Evolutionary conservation across 148 eudicot genomes (phyloP).

Genomic region (Chenopodium album): DNA sequence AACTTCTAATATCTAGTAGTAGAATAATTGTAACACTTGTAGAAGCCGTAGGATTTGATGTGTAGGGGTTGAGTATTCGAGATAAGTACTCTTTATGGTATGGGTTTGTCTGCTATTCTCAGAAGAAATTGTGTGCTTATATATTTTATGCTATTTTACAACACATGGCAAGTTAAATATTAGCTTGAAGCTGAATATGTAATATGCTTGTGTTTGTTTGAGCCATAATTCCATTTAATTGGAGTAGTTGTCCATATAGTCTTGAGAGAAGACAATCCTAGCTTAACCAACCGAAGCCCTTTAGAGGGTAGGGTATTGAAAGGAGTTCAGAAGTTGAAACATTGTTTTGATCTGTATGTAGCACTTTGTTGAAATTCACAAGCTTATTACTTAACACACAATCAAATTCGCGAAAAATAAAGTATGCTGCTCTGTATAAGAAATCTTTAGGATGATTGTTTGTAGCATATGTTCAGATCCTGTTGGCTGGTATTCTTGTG

Average conservation of each 20-base stretch:
- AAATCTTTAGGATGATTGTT: background rate
- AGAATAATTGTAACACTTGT: background rate
- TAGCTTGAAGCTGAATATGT: background rate
- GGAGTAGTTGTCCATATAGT: background rate
- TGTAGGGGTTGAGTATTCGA: background rate
- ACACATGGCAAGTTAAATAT: background rate
- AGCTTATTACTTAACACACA: background rate
- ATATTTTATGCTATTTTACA: background rate
- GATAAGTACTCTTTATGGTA: background rate
- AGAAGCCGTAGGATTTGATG: background rate
- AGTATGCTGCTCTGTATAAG: background rate
- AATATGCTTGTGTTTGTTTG: background rate
- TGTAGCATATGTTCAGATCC: background rate
- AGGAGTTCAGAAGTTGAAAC: background rate
- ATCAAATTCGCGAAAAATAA: no score
- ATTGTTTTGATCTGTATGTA: background rate
- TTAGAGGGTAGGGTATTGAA: background rate
- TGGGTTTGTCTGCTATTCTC: background rate
- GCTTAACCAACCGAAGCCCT: background rate
- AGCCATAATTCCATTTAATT: background rate
- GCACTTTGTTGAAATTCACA: background rate
- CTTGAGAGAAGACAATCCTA: no score
- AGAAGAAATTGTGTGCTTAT: background rate
- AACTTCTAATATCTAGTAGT: background rate
- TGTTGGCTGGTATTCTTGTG: background rate